Evolutionary conservation across 352 stramenopile species (phyloP), one percentile per base, ranked within the genome.

Genomic region (Chrysophaeum taylorii): DNA sequence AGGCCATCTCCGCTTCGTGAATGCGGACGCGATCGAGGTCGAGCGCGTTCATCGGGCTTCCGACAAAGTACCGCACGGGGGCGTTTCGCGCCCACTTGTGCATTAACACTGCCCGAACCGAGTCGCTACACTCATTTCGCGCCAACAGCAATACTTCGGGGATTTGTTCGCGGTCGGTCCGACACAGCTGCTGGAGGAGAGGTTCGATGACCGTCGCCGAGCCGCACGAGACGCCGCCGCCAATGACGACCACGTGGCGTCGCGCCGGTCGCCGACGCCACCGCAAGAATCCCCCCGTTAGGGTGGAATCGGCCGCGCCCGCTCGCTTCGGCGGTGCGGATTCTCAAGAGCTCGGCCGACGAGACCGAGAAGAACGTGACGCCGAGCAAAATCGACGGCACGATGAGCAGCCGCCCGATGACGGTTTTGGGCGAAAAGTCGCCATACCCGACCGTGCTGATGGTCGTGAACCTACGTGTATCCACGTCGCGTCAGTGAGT

Each of bases 391-490:
- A 60, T 21, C 18, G 33, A 25, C 9, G 33, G 18, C 18, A 60
- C 25, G 18, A 60, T 25, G 48, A 60, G 33, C 5, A 31, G 7
- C 5, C 48, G 18, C 5, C 48, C 48, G 18, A 60, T n/a, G 18
- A 60, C 48, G 5, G 48, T 60, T 21, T 33, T 25, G 18, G 48
- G 48, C 5, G 5, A 23, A 25, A 33, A 60, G 48, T 60, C 48
- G 48, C 48, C 48, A 21, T 60, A 60, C 9, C 48, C 48, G 18
- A 60, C 48, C 18, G 48, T 60, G 5, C 18, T 33, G 18, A 60
- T 60, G 48, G 48, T 60, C 18, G 33, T 60, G 48, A 60, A 60
- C n/a, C n/a, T n/a, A n/a, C n/a, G n/a, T n/a, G n/a, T n/a, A n/a
- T n/a, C n/a, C n/a, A n/a, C n/a, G n/a, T n/a, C n/a, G n/a, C n/a